A percentile compares a stretch with the other conserved stretches of the same genome.
phyloP scores from a whole-genome alignment of 768 basidiomycete genomes.

The Kwoniella sp. region DNA sequence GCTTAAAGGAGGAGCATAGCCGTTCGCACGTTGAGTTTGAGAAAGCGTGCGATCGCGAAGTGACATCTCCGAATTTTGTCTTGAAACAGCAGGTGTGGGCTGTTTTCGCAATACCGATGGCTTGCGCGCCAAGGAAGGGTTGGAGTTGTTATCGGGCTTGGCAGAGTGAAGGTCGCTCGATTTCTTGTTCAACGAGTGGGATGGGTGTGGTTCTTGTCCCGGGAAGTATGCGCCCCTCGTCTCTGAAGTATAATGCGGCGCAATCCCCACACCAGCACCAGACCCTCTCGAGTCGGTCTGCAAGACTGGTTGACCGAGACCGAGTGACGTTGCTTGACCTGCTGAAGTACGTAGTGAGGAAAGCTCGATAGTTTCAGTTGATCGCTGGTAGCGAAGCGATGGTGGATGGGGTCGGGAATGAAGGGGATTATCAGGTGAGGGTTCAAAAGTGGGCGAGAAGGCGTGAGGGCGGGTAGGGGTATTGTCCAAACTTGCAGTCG shows the following conservation, averaged over 20 bases:
- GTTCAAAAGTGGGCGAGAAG: conserved; percentile 46
- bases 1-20: background rate
- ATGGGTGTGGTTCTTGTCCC: conserved; percentile 6
- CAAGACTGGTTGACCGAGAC: background rate
- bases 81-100: conserved; percentile 4
- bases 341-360: conserved; percentile 12
- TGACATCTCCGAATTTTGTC: conserved; percentile 14
- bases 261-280: background rate
- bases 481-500: background rate
- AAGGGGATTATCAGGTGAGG: conserved; percentile 42
- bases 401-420: conserved; percentile 8
- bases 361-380: conserved; percentile 11
- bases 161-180: background rate
- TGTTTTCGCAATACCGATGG: conserved; percentile 8
- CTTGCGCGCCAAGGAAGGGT: conserved; percentile 5
- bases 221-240: conserved; percentile 10
- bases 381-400: conserved; percentile 12
- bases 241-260: background rate
- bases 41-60: background rate
- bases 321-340: conserved; percentile 4
- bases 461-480: conserved; percentile 17
- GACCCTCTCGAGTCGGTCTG: background rate
- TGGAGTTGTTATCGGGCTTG: background rate
- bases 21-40: background rate
- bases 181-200: background rate